A percentile compares a stretch with the other conserved stretches of the same genome.
Conservation (phyloP, 495 filamentous ascomycete species). For the Letharia columbiana region DNA sequence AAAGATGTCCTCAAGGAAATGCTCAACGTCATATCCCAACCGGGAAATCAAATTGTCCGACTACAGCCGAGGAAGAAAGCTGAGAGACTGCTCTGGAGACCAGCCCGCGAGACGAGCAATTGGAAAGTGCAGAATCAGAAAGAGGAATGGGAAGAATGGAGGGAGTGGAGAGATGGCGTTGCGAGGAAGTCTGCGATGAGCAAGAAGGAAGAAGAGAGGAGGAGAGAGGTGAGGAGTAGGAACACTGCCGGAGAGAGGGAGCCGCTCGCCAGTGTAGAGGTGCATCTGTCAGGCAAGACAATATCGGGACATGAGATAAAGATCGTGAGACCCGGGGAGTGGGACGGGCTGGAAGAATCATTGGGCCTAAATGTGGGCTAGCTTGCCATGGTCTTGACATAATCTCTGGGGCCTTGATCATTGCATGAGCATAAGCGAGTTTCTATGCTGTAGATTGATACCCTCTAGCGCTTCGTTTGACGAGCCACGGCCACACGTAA, state of each 20-base stretch:
- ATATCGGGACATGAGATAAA: not conserved
- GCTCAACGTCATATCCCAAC: slow-evolving; percentile 17
- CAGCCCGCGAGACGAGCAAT: slow-evolving; percentile 15
- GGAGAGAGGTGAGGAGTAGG: slow-evolving; percentile 6
- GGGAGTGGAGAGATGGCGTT: slow-evolving; percentile 16
- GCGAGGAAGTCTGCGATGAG: slow-evolving; percentile 1
- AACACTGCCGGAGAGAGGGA: not conserved
- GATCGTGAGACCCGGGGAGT: slow-evolving; percentile 11
- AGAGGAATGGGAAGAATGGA: slow-evolving; percentile 25
- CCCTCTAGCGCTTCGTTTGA: not conserved
- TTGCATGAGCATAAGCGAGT: not conserved
- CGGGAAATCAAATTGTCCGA: slow-evolving; percentile 11
- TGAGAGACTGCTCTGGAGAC: slow-evolving; percentile 23
- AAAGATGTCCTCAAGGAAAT: slow-evolving; percentile 24
- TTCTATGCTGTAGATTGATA: slow-evolving; percentile 1
- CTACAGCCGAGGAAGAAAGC: slow-evolving; percentile 13
- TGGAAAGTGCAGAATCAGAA: slow-evolving; percentile 20
- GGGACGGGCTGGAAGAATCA: slow-evolving; percentile 6
- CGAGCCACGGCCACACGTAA: not conserved
- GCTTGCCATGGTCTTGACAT: not conserved
- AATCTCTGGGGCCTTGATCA: not conserved
- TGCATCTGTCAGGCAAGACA: slow-evolving; percentile 11
- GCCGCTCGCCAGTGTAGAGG: slow-evolving; percentile 11
- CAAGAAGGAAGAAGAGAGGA: slow-evolving; percentile 10
- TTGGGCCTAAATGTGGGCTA: slow-evolving; percentile 6